These are phyloP conservation scores for Peronosclerospora sorghi DNA, from an alignment of 352 stramenopile genomes.

Conservation along the genomic window DNA sequence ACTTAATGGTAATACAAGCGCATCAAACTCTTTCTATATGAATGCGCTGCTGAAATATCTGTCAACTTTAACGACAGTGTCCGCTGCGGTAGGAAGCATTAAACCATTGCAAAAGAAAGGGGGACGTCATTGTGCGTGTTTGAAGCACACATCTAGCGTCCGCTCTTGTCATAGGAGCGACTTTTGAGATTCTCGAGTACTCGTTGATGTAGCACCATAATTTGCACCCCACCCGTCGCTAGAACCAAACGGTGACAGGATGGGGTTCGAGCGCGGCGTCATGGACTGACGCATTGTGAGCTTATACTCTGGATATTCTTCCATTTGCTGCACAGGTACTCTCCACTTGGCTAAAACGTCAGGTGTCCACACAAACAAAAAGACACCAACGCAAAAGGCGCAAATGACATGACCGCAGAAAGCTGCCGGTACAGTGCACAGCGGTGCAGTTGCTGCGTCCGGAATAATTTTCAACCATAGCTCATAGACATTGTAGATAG, in stretches of 20 bases:
- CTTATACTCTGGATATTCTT: constrained; percentile 73
- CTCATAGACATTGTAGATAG: constrained; percentile 73
- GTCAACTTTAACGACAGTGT: too few species aligned
- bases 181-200: constrained; percentile 15
- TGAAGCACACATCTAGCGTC: constrained; percentile 6
- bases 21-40: too few species aligned
- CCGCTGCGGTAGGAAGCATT: constrained; percentile 25
- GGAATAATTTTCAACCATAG: constrained; percentile 65
- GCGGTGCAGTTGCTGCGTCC: constrained; percentile 17
- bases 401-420: constrained; percentile 75
- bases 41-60: too few species aligned
- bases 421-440: constrained; percentile 57
- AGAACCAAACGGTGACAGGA: constrained; percentile 19
- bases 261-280: constrained; percentile 51
- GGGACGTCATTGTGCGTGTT: constrained; percentile 6
- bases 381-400: constrained; percentile 70
- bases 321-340: constrained; percentile 44
- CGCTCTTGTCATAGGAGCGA: constrained; percentile 20
- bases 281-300: constrained; percentile 68
- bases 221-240: constrained; percentile 13
- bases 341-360: constrained; percentile 71
- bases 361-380: constrained; percentile 76
- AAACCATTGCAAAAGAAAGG: background rate
- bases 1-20: too few species aligned
- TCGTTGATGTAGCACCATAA: constrained; percentile 29